These are phyloP conservation scores for Schizosaccharomyces cryophilus DNA, from an alignment of 805 yeast genomes.

Conservation along the genomic window DNA sequence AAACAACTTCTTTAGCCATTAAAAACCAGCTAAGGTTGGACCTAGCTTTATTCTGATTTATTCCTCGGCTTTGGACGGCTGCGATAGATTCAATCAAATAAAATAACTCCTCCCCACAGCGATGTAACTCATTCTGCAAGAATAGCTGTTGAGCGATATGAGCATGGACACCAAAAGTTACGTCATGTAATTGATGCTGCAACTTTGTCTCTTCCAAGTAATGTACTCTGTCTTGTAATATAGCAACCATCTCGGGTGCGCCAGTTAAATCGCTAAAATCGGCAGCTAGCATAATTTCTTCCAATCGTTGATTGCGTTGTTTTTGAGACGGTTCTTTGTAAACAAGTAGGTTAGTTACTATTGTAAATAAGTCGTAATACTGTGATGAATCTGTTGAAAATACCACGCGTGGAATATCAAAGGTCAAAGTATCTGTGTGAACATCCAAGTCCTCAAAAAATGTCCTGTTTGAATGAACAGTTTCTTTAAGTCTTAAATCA, in stretches of 20 bases:
- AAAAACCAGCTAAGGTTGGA: conserved; percentile 35
- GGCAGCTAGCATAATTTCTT: conserved; percentile 41
- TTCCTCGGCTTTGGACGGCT: conserved; percentile 15
- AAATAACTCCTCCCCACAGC: conserved; percentile 18
- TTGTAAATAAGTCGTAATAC: conserved; percentile 38
- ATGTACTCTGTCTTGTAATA: conserved; percentile 25
- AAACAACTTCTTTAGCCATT: conserved; percentile 40
- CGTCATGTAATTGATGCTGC: conserved; percentile 22
- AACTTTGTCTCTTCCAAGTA: conserved; percentile 21
- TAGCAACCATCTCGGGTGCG: conserved; percentile 23
- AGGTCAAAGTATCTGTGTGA: conserved; percentile 22
- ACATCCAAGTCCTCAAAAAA: conserved; percentile 7
- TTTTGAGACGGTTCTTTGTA: conserved; percentile 51
- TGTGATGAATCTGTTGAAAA: conserved; percentile 51
- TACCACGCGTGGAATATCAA: conserved; percentile 46
- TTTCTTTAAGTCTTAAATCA: conserved; percentile 18
- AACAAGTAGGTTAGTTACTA: conserved; percentile 37
- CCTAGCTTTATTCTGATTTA: conserved; percentile 11
- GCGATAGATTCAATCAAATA: conserved; percentile 23
- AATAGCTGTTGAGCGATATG: conserved; percentile 9
- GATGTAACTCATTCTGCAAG: conserved; percentile 5
- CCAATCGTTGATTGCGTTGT: conserved; percentile 30
- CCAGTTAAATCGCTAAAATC: conserved; percentile 38
- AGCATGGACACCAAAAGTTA: conserved; percentile 18
- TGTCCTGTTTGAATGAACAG: conserved; percentile 2